Conservation (phyloP, 1,284 basidiomycete genomes). For the Leccinum griseonigrum region DNA sequence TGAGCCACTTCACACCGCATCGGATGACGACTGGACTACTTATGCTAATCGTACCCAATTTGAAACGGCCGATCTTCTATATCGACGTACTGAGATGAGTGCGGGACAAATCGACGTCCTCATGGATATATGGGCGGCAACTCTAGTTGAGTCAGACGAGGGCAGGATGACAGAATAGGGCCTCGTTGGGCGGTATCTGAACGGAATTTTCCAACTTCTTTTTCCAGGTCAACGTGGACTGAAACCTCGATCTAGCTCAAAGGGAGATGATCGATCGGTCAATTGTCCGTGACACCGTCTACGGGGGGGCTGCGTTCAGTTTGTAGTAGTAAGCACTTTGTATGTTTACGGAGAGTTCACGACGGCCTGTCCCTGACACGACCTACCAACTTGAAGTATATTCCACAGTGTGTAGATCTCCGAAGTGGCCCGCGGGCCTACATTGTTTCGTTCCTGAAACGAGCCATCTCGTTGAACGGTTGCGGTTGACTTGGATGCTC, state of each 20-base stretch:
- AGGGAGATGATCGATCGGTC: not conserved
- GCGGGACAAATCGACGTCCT: too few species aligned
- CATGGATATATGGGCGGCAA: too few species aligned
- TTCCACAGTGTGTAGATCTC: not conserved
- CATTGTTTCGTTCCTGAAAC: not conserved
- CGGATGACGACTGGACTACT: too few species aligned
- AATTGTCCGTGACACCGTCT: not conserved
- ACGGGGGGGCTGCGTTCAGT: not conserved
- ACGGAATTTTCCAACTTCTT: not conserved
- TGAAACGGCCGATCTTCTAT: too few species aligned
- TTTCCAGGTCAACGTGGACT: not conserved
- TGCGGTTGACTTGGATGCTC: slow-evolving; percentile 7
- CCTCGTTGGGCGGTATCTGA: too few species aligned
- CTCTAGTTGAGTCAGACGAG: too few species aligned
- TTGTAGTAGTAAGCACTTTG: not conserved
- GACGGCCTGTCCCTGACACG: not conserved
- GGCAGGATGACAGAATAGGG: not conserved
- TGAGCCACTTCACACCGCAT: too few species aligned
- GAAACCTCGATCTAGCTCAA: not conserved
- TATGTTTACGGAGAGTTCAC: not conserved
- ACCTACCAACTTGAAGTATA: not conserved
- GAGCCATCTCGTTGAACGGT: not conserved
- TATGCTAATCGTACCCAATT: too few species aligned
- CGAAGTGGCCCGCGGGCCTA: not conserved
- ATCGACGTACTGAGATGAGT: too few species aligned